A percentile compares a stretch with the other conserved stretches of the same genome.
phyloP scores from a whole-genome alignment of 768 basidiomycete genomes.

The Clitopilus hobsonii region DNA sequence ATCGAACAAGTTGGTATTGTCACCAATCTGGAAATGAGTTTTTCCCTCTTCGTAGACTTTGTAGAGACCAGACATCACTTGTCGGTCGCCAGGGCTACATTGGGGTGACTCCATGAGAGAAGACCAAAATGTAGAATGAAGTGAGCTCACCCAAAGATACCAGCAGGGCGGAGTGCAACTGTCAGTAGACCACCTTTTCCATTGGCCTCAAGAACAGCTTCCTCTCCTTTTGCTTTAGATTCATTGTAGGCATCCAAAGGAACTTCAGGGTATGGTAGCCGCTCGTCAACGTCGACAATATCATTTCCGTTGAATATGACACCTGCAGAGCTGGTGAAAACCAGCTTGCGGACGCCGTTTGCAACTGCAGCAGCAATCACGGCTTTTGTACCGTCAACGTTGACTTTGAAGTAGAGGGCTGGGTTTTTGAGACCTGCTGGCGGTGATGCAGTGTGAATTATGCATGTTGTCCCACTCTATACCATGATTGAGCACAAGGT shows the following conservation, averaged over 20 bases:
- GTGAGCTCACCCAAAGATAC: constrained; percentile 83
- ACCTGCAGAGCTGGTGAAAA: constrained; percentile 92
- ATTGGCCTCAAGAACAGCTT: constrained; percentile 80
- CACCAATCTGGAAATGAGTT: constrained; percentile 90
- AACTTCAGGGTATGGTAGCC: constrained; percentile 65
- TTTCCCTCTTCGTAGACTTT: constrained; percentile 76
- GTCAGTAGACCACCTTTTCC: constrained; percentile 81
- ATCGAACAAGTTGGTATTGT: constrained; percentile 91
- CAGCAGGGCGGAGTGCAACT: constrained; percentile 86
- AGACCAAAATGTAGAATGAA: neutral
- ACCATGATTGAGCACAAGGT: constrained; percentile 6
- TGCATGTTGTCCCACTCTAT: constrained; percentile 79
- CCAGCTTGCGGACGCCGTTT: constrained; percentile 74
- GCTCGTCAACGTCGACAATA: constrained; percentile 85
- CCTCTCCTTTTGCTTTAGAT: constrained; percentile 88
- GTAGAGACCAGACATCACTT: constrained; percentile 75
- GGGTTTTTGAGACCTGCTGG: constrained; percentile 61
- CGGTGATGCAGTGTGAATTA: constrained; percentile 93
- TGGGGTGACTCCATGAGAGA: constrained; percentile 1
- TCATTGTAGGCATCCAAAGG: constrained; percentile 91
- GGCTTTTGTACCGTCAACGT: constrained; percentile 85
- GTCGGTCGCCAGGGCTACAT: constrained; percentile 83
- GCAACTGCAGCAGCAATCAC: constrained; percentile 79
- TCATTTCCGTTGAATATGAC: constrained; percentile 84
- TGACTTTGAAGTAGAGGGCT: constrained; percentile 85